Evolutionary conservation across 23 red algal species (phyloP).

Genomic region (Gracilariopsis chorda): DNA sequence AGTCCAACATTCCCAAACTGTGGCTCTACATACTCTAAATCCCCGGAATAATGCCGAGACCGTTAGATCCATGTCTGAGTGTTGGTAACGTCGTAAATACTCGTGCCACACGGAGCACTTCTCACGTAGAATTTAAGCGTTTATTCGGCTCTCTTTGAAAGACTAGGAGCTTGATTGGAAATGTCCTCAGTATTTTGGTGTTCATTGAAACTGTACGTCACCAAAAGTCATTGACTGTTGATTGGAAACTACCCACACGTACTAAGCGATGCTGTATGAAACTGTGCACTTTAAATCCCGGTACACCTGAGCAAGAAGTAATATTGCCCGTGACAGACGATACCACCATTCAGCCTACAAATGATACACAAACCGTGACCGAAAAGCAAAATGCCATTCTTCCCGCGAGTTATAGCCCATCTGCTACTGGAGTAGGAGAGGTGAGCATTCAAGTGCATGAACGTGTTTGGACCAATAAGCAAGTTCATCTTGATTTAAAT

Average conservation of each 20-base stretch:
- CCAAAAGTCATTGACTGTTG: background rate
- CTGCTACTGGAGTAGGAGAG: background rate
- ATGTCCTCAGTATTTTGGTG: background rate
- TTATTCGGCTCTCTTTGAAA: background rate
- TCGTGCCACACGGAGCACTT: background rate
- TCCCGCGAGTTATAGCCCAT: background rate
- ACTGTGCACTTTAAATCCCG: background rate
- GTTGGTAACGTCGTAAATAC: background rate
- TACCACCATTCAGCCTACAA: background rate
- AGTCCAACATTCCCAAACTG: no score
- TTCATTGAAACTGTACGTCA: background rate
- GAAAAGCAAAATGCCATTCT: background rate
- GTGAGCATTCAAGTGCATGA: background rate
- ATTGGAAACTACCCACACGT: background rate
- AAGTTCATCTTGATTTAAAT: background rate
- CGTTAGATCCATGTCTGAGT: background rate
- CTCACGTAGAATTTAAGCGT: background rate
- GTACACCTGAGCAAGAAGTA: background rate
- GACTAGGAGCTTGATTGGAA: background rate
- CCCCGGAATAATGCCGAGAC: background rate
- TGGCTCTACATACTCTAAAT: no score
- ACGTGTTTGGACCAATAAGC: background rate
- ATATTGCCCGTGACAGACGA: background rate
- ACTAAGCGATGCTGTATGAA: background rate
- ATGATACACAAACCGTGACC: background rate